Conservation (phyloP, 371 early-diverging fungal genomes). For the Rhizopus stolonifer region DNA sequence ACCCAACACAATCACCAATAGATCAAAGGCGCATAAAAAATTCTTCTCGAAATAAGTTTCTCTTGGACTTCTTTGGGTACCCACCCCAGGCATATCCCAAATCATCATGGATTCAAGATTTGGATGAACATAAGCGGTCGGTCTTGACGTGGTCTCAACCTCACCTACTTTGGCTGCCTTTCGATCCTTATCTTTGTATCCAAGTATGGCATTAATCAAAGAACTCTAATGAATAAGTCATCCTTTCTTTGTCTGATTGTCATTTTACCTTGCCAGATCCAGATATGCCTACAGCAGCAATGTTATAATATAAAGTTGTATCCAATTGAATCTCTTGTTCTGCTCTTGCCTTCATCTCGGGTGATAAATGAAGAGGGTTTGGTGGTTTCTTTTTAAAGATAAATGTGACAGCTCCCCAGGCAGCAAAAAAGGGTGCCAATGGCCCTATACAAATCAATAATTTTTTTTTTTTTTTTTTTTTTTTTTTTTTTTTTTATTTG, state of each 20-base stretch:
- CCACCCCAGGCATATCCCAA: conserved; percentile 56
- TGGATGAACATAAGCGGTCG: conserved; percentile 43
- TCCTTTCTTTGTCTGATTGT: neutral
- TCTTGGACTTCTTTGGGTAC: conserved; percentile 37
- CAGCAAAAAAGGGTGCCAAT: conserved; percentile 45
- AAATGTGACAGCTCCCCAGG: conserved; percentile 40
- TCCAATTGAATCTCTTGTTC: conserved; percentile 35
- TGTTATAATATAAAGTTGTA: conserved; percentile 42
- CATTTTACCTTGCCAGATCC: conserved; percentile 50
- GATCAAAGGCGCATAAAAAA: conserved; percentile 47
- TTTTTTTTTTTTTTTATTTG: too few species aligned
- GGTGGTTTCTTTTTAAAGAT: conserved; percentile 41
- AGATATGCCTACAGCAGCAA: conserved; percentile 43
- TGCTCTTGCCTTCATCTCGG: conserved; percentile 29
- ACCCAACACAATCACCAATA: conserved; percentile 45
- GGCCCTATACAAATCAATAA: conserved; percentile 34
- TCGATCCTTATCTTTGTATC: conserved; percentile 34
- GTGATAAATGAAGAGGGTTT: conserved; percentile 27
- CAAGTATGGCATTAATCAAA: conserved; percentile 47
- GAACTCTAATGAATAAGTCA: conserved; percentile 30
- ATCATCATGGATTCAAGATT: conserved; percentile 40
- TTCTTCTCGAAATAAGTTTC: conserved; percentile 52
- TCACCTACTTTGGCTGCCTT: conserved; percentile 43
- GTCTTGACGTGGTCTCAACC: conserved; percentile 37
- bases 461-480: neutral